Percentiles rank a stretch among this genome's conserved stretches.
phyloP scores from a whole-genome alignment of 2,329 filamentous ascomycete genomes.

The Alternaria sp. region DNA sequence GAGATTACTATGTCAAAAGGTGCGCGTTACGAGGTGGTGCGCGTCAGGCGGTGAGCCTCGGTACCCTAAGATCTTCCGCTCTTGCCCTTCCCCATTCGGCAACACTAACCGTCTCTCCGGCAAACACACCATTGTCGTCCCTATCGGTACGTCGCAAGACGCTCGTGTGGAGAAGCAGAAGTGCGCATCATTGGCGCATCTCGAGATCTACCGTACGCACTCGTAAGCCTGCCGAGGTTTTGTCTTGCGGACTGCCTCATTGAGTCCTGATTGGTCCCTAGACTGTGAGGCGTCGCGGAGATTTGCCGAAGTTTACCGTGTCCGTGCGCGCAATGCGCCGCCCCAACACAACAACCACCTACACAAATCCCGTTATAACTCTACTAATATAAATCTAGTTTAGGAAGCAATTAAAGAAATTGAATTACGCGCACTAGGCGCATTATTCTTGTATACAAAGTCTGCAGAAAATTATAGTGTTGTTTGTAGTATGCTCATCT shows the following conservation, averaged over 20 bases:
- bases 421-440: no score
- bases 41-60: no score
- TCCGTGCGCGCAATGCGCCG: no score
- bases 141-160: conserved; percentile 16
- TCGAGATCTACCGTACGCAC: conserved; percentile 10
- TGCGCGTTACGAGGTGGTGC: no score
- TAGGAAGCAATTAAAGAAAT: no score
- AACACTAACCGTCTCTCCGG: conserved; percentile 29
- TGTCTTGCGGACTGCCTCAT: conserved; percentile 23
- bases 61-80: conserved; percentile 1
- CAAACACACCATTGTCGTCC: conserved; percentile 5
- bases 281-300: conserved; percentile 7
- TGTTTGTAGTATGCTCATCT: no score
- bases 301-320: conserved; percentile 18
- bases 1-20: no score
- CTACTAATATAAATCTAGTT: no score
- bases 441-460: no score
- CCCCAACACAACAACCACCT: no score
- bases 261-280: conserved; percentile 11
- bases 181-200: conserved; percentile 21
- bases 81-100: conserved; percentile 17
- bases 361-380: no score
- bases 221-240: conserved; percentile 28
- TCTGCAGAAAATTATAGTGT: no score
- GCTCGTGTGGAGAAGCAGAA: conserved; percentile 23